These are phyloP conservation scores for Vigna trinervia DNA, from an alignment of 306 rosid genomes.

Conservation along the genomic window DNA sequence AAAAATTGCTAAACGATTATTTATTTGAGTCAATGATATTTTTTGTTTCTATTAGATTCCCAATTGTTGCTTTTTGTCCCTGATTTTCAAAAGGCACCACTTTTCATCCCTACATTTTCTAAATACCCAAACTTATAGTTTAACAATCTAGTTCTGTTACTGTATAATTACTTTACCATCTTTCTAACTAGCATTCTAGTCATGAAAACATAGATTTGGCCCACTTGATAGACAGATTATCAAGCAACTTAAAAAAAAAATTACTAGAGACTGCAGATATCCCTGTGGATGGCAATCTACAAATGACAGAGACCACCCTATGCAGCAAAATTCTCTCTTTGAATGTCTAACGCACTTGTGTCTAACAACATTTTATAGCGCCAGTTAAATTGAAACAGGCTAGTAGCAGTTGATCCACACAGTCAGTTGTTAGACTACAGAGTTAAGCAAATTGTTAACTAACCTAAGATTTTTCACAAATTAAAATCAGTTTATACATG, in stretches of 20 bases:
- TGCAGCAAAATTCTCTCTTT: not conserved
- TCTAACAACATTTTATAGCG: no score
- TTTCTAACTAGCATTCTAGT: not conserved
- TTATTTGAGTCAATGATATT: not conserved
- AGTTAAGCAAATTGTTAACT: not conserved
- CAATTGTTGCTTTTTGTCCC: not conserved
- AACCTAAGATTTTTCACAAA: no score
- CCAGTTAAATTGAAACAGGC: no score
- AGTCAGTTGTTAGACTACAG: not conserved
- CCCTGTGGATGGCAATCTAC: no score
- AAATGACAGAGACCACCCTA: not conserved
- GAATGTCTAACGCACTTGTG: not conserved
- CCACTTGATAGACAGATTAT: not conserved
- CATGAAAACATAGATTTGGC: not conserved
- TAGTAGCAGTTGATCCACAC: not conserved
- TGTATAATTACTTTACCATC: not conserved
- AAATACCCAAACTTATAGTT: not conserved
- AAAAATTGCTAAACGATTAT: not conserved
- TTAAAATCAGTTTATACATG: no score
- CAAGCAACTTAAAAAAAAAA: not conserved
- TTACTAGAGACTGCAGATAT: not conserved
- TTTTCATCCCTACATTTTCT: not conserved
- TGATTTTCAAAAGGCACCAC: not conserved
- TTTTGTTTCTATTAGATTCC: not conserved
- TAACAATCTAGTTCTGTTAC: not conserved